phyloP scores from a whole-genome alignment of 2,329 filamentous ascomycete species.

The Fusarium torreyae region DNA sequence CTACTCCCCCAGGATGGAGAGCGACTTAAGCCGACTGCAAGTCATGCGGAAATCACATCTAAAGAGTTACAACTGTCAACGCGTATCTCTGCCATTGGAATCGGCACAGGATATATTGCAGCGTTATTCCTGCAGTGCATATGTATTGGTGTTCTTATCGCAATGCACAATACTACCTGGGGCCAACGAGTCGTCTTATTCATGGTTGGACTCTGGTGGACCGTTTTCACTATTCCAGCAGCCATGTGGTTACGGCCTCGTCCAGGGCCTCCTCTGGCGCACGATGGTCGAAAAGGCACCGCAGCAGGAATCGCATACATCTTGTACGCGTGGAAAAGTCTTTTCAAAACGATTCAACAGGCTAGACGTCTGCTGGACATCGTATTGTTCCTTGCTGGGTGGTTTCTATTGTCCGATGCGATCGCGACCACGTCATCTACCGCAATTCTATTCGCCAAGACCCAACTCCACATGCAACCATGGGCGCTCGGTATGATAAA shows the following conservation, averaged over 20 bases:
- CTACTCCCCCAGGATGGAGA: slow-evolving; percentile 59
- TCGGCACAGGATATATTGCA: slow-evolving; percentile 93
- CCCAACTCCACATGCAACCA: slow-evolving; percentile 88
- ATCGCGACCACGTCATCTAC: slow-evolving; percentile 96
- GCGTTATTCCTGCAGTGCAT: slow-evolving; percentile 87
- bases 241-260: slow-evolving; percentile 89
- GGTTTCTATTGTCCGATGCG: slow-evolving; percentile 95
- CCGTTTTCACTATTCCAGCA: slow-evolving; percentile 88
- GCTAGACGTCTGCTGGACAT: slow-evolving; percentile 82
- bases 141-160: slow-evolving; percentile 82
- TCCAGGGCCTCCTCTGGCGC: slow-evolving; percentile 84
- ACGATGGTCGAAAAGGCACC: slow-evolving; percentile 56
- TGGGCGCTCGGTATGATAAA: slow-evolving; percentile 93
- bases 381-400: slow-evolving; percentile 84
- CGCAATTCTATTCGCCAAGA: slow-evolving; percentile 96
- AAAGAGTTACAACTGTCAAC: slow-evolving; percentile 86
- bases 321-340: slow-evolving; percentile 85
- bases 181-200: slow-evolving; percentile 90
- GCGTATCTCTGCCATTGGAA: slow-evolving; percentile 90
- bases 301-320: slow-evolving; percentile 78
- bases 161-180: slow-evolving; percentile 83
- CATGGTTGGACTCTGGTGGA: slow-evolving; percentile 93
- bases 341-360: slow-evolving; percentile 84
- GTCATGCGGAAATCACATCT: slow-evolving; percentile 68
- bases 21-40: slow-evolving; percentile 57